Conservation (phyloP, 148 eudicot genomes). For the Persicaria tinctoria region DNA sequence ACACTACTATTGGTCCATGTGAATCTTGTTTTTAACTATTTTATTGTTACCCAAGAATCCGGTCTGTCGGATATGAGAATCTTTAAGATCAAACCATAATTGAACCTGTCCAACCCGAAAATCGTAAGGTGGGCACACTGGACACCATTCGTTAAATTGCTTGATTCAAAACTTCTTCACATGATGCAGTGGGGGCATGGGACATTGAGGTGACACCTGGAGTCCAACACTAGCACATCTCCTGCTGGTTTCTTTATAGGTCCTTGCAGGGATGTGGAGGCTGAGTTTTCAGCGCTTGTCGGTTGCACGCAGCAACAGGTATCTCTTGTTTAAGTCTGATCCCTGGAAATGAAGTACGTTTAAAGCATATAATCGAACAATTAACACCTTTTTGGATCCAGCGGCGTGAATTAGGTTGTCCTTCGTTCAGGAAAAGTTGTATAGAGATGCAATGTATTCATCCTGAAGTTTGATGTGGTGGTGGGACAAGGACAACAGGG, state of each 20-base stretch:
- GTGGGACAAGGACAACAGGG: neutral
- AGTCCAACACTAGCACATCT: too few relatives aligned
- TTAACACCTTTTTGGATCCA: too few relatives aligned
- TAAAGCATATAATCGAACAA: too few relatives aligned
- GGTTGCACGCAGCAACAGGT: neutral
- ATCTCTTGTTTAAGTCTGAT: neutral
- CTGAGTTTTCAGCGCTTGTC: neutral
- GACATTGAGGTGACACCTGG: too few relatives aligned
- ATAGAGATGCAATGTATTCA: neutral
- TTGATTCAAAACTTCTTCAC: too few relatives aligned
- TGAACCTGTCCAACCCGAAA: neutral
- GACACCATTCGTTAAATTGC: too few relatives aligned
- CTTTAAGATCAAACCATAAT: neutral
- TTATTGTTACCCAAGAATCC: neutral
- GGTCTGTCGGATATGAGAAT: neutral
- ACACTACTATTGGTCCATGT: neutral
- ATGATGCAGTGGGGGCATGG: too few relatives aligned
- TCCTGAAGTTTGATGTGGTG: neutral
- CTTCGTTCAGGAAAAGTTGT: neutral
- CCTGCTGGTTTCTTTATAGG: too few relatives aligned
- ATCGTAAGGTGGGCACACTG: too few relatives aligned
- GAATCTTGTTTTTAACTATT: neutral
- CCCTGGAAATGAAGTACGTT: neutral
- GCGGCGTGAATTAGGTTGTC: too few relatives aligned
- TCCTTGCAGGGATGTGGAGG: too few relatives aligned